phyloP scores from a whole-genome alignment of 2,329 filamentous ascomycete genomes.

The Ophiostoma quercus region DNA sequence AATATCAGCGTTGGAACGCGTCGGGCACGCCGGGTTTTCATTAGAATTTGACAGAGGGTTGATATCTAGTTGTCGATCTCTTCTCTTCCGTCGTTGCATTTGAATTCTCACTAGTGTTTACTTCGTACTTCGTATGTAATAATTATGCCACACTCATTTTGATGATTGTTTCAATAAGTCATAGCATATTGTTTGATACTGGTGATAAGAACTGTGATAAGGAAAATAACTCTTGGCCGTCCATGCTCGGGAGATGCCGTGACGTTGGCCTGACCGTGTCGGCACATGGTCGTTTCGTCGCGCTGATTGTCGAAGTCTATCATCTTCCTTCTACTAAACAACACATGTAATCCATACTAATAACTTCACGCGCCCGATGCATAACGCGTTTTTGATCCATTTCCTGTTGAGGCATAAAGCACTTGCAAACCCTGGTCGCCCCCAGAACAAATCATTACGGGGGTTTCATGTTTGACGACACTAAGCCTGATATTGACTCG shows the following conservation, averaged over 20 bases:
- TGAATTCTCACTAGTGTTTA: neutral
- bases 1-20: constrained; percentile 6
- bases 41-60: neutral
- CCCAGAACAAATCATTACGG: constrained; percentile 17
- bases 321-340: neutral
- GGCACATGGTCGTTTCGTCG: neutral
- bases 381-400: constrained; percentile 14
- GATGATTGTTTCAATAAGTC: neutral
- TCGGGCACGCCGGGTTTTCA: constrained; percentile 2
- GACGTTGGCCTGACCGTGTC: neutral
- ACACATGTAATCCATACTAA: neutral
- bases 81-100: neutral
- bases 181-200: neutral
- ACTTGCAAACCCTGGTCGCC: neutral
- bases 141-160: neutral
- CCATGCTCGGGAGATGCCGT: neutral
- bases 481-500: constrained; percentile 16
- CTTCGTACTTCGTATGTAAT: neutral
- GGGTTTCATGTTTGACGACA: constrained; percentile 19
- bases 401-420: constrained; percentile 11
- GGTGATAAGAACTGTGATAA: neutral
- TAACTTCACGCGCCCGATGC: neutral
- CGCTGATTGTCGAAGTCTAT: neutral
- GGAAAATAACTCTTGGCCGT: neutral
- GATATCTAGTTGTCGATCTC: neutral